phyloP scores from a whole-genome alignment of 257 asterid genomes.

The Ligustrum vulgare region DNA sequence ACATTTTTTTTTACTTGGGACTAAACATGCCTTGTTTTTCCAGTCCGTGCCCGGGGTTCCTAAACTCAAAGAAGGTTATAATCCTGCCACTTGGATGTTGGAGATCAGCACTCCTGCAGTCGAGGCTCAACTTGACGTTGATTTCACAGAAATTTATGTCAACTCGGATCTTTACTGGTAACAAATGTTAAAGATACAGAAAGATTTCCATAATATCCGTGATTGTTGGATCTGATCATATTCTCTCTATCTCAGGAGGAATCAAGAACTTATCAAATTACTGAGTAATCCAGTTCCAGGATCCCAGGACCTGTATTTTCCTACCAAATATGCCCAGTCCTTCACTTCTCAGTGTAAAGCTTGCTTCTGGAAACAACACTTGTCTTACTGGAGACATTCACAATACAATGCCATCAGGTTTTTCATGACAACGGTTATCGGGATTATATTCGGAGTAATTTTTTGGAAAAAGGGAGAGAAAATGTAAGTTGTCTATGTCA shows the following conservation, averaged over 20 bases:
- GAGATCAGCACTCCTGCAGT: constrained; percentile 1
- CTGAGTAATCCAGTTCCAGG: neutral
- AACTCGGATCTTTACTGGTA: constrained; percentile 1
- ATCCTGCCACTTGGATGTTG: constrained; percentile 4
- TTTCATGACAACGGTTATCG: neutral
- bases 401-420: constrained; percentile 5
- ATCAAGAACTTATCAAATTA: neutral
- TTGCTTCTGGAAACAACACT: constrained; percentile 2
- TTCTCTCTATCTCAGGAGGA: neutral
- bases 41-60: neutral
- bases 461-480: neutral
- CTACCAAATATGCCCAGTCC: neutral
- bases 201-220: neutral
- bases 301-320: neutral
- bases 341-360: constrained; percentile 1
- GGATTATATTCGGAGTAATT: neutral
- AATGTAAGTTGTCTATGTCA: neutral
- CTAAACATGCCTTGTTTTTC: neutral
- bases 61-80: neutral
- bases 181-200: neutral
- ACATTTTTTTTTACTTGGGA: neutral
- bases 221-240: neutral
- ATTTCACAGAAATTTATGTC: neutral
- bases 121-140: neutral
- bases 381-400: constrained; percentile 1